phyloP scores from a whole-genome alignment of 768 basidiomycete genomes.

The Lentinula sp. region DNA sequence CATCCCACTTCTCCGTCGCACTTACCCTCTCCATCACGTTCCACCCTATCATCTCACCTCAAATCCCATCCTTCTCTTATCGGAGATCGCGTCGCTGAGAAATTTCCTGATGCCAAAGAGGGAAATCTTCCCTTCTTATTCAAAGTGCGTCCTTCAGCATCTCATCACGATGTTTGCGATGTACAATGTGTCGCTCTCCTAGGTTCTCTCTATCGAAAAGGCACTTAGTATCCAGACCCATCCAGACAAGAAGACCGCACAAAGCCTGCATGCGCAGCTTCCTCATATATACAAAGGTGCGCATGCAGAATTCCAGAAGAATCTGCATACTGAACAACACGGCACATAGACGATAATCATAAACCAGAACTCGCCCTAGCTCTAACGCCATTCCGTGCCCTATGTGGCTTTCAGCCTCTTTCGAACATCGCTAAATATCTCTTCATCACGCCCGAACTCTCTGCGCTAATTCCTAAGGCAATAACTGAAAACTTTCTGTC shows the following conservation, averaged over 20 bases:
- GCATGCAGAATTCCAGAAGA: constrained; percentile 8
- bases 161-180: background rate
- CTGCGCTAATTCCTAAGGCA: constrained; percentile 55
- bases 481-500: constrained; percentile 47
- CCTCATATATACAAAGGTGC: constrained; percentile 90
- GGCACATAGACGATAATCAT: constrained; percentile 76
- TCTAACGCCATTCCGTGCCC: constrained; percentile 79
- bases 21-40: constrained; percentile 39
- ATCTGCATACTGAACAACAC: background rate
- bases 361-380: constrained; percentile 99
- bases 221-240: constrained; percentile 86
- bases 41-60: constrained; percentile 55
- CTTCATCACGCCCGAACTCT: constrained; percentile 66
- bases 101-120: constrained; percentile 41
- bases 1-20: constrained; percentile 72
- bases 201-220: constrained; percentile 79
- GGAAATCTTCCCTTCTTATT: constrained; percentile 88
- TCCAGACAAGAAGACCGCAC: constrained; percentile 80
- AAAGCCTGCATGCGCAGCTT: constrained; percentile 55
- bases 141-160: constrained; percentile 32
- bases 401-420: constrained; percentile 92
- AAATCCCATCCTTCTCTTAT: constrained; percentile 63
- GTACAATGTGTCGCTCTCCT: background rate
- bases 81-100: constrained; percentile 46
- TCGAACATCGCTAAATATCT: constrained; percentile 64